These are phyloP conservation scores for Daldinia grandis DNA, from an alignment of 495 filamentous ascomycete genomes.

Conservation along the genomic window DNA sequence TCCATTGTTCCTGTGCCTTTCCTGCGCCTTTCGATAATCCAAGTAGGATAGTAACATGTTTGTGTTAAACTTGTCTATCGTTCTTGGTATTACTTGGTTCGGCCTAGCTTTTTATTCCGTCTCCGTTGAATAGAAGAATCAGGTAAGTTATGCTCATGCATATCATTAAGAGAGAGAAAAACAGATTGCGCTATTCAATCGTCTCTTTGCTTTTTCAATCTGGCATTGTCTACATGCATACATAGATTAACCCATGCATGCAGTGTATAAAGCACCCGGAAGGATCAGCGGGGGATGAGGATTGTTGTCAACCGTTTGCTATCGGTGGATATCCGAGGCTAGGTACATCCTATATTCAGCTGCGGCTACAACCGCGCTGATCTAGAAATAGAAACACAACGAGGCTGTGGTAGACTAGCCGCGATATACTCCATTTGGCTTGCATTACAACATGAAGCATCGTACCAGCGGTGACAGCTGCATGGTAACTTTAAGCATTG, in stretches of 20 bases:
- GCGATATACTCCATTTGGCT: conserved; percentile 1
- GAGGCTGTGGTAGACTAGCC: conserved; percentile 36
- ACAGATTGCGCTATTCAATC: background rate
- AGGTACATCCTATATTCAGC: conserved; percentile 11
- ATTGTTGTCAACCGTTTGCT: background rate
- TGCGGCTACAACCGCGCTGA: conserved; percentile 21
- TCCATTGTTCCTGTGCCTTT: background rate
- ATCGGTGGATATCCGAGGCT: conserved; percentile 4
- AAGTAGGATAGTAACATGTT: background rate
- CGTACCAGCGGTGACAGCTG: background rate
- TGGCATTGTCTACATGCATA: background rate
- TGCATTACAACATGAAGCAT: background rate
- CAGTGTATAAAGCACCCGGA: background rate
- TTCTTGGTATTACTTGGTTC: background rate
- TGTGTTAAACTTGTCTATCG: background rate
- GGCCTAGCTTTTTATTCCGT: background rate
- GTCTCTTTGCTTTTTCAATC: background rate
- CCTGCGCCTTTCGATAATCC: background rate
- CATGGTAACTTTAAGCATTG: conserved; percentile 1
- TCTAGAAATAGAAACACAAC: conserved; percentile 43
- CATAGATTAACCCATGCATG: background rate
- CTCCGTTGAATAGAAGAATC: background rate
- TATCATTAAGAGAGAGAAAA: background rate
- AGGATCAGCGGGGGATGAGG: conserved; percentile 17
- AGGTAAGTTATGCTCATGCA: background rate